Evolutionary conservation across 805 yeast species (phyloP), one percentile per base, ranked within the genome.

Genomic region (Candida methanosorbosa): DNA sequence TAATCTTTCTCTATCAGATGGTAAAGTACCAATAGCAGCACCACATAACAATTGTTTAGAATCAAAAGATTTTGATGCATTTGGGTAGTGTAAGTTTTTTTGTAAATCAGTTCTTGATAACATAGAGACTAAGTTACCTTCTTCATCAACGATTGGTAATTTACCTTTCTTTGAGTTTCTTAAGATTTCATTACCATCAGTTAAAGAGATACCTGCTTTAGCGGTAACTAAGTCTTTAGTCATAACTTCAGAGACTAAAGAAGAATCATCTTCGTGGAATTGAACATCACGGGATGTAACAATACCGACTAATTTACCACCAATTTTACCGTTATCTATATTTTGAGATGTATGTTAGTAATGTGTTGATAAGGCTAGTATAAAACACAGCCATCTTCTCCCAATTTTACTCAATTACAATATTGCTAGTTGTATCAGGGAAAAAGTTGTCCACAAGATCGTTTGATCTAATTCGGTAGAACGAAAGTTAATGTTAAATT

Each of bases 1-100:
- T 52, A 92, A 74, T 69, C 98, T 86, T 53, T 72, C 81, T 57
- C 74, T 83, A 66, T 92, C 98, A 51, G 84, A 81, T 29, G 75
- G 81, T 43, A 94, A 69, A 44, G 98, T 92, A 64, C 98, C 98
- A 57, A 92, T 78, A 44, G 98, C 94, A 51, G 98, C 98, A 74
- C 97, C 98, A 75, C 95, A 86, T 55, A 92, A 73, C 59, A 92
- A 75, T 71, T 92, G 98, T 72, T 92, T 92, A 35, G 97, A 84
- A 49, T 78, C 70, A 53, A 79, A 79, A 25, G 95, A 83, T 69
- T 92, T 92, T 45, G 97, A 87, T 37, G 98, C 98, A 46, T 78
- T 70, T 51, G 98, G 98, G 72, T 73, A 92, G 59, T 75, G 73
- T 68, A 81, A 81, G 68, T 92, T 92, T 75, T 92, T 92, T 73